Conservation (phyloP, 768 basidiomycete species). For the Serendipita sp. region DNA sequence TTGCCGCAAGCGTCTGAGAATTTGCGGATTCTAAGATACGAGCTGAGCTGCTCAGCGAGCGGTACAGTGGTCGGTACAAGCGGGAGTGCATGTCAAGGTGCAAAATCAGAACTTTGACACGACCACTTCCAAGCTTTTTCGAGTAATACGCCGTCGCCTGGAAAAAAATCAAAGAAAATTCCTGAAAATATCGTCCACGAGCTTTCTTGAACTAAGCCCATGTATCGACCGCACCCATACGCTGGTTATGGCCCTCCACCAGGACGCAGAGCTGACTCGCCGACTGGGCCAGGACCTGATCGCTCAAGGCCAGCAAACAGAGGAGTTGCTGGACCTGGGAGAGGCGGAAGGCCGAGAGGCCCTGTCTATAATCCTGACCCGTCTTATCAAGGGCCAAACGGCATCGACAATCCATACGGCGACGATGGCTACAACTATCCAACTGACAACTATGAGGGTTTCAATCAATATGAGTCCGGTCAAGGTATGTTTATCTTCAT, state of each 20-base stretch:
- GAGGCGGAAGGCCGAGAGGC: constrained; percentile 38
- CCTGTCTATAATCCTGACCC: constrained; percentile 49
- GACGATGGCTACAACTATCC: constrained; percentile 7
- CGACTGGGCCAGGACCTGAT: constrained; percentile 53
- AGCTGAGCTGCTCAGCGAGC: not conserved
- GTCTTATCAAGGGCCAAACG: constrained; percentile 23
- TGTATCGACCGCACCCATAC: constrained; percentile 89
- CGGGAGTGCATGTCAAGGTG: not conserved
- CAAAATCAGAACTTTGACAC: not conserved
- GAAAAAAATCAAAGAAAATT: constrained; percentile 3
- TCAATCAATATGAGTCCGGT: constrained; percentile 51
- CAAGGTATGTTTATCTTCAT: constrained; percentile 30
- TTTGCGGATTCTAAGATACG: not conserved
- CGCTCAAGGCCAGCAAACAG: constrained; percentile 25
- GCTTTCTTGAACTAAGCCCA: constrained; percentile 19
- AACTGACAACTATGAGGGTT: constrained; percentile 26
- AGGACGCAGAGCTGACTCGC: constrained; percentile 42
- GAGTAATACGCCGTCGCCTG: not conserved
- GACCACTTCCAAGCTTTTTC: not conserved
- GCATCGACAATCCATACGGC: constrained; percentile 1
- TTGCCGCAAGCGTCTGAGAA: not conserved
- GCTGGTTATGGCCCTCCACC: constrained; percentile 27
- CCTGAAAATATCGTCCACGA: constrained; percentile 2
- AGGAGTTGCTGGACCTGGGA: constrained; percentile 19
- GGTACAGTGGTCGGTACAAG: not conserved